Evolutionary conservation across 2,329 filamentous ascomycete species (phyloP), one percentile per base, ranked within the genome.

Genomic region (Monosporascus ibericus): DNA sequence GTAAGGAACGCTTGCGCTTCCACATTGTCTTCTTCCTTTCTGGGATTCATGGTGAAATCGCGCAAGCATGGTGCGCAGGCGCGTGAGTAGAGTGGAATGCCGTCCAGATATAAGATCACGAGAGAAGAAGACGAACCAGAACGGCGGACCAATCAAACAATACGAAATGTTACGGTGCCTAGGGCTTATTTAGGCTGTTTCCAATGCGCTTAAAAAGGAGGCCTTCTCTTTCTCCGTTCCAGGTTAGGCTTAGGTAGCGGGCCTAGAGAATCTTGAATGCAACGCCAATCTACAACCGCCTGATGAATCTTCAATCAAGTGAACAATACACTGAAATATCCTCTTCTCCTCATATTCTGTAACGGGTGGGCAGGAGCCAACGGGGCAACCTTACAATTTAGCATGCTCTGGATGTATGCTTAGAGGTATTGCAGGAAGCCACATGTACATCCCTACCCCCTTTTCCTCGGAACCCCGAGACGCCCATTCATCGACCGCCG

Each of bases 1-100:
- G 54, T 38, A 11, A 70, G 62, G 44, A 69, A 69, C 1, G 67
- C 63, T 47, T 67, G 59, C 47, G 65, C 62, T 52, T 69, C 67
- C 47, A 62, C 65, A 8, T 58, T 58, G 3, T 44, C 27, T 36
- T 62, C 59, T 42, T 56, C 47, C 38, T 66, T 67, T n/a, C 38
- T 55, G 15, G 53, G 14, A 25, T 37, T 52, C 59, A 63, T 64
- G 20, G 22, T 55, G 53, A 38, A 46, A 24, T 40, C 37, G 22
- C 18, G 42, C 30, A 20, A 49, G 22, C 18, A 30, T 27, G 47
- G 47, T 22, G 47, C 20, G 17, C 34, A 34, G 30, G 40, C 30
- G 20, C 46, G 25, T 44, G 24, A 48, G 34, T 22, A 34, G 22
- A 27, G 7, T 30, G 20, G 11, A 15, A 17, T 46, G 20, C 24